Conservation (phyloP, 2,329 filamentous ascomycete species). For the Colletotrichum australisinense region DNA sequence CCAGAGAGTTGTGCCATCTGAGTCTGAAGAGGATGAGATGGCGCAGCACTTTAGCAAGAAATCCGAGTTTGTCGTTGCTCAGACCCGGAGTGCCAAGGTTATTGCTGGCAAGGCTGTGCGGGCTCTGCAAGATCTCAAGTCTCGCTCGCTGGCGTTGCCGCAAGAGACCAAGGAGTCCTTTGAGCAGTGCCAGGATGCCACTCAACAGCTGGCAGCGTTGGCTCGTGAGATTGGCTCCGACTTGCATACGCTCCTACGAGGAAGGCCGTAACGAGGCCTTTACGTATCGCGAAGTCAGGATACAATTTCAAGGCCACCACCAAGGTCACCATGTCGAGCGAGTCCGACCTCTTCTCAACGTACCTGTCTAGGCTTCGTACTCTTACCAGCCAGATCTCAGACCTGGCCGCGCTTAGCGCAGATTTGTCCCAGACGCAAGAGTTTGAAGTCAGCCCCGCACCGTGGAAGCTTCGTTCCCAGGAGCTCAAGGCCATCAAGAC, state of each 20-base stretch:
- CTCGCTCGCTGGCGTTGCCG: slow-evolving; percentile 78
- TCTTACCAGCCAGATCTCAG: slow-evolving; percentile 72
- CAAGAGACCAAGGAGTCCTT: slow-evolving; percentile 77
- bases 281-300: slow-evolving; percentile 74
- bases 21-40: slow-evolving; percentile 73
- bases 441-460: slow-evolving; percentile 80
- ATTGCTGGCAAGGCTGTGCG: slow-evolving; percentile 82
- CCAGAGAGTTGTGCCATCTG: slow-evolving; percentile 68
- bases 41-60: slow-evolving; percentile 76
- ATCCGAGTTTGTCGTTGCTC: slow-evolving; percentile 77
- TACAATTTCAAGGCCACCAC: slow-evolving; percentile 68
- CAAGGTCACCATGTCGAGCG: slow-evolving; percentile 63
- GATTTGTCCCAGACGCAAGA: slow-evolving; percentile 81
- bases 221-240: slow-evolving; percentile 75
- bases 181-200: slow-evolving; percentile 73
- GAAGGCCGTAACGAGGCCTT: slow-evolving; percentile 77
- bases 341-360: slow-evolving; percentile 77
- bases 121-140: slow-evolving; percentile 81
- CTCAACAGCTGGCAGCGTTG: slow-evolving; percentile 74
- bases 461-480: slow-evolving; percentile 86
- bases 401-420: slow-evolving; percentile 76
- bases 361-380: slow-evolving; percentile 75
- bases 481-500: slow-evolving; percentile 86
- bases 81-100: slow-evolving; percentile 86
- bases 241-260: slow-evolving; percentile 74